Evolutionary conservation across 139 green algal genomes (phyloP).

Genomic region (Pedinophyceae sp.): DNA sequence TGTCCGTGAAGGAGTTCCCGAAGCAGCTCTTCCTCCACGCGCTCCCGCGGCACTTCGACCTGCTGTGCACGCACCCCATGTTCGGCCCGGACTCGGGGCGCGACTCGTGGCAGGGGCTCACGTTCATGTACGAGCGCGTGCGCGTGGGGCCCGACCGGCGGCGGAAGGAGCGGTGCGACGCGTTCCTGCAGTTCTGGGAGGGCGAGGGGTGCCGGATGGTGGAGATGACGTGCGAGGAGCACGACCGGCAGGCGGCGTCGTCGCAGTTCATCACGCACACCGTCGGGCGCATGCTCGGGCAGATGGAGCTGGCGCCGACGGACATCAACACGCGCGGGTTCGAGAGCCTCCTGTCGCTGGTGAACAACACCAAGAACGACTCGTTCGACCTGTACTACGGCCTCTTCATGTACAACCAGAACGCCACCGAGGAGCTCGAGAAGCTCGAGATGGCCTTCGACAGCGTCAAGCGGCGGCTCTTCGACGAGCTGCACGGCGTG

Average conservation of each 20-base stretch:
- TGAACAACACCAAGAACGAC: constrained; percentile 94
- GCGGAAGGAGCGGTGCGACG: constrained; percentile 16
- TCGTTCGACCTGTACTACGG: constrained; percentile 99
- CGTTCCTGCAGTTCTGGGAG: constrained; percentile 39
- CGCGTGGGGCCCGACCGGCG: constrained; percentile 17
- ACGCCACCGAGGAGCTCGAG: constrained; percentile 58
- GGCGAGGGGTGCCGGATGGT: constrained; percentile 88
- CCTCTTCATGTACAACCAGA: constrained; percentile 98
- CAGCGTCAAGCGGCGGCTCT: constrained; percentile 69
- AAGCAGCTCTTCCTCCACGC: constrained; percentile 70
- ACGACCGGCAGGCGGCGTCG: constrained; percentile 78
- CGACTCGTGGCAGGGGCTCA: constrained; percentile 52
- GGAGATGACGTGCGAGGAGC: constrained; percentile 94
- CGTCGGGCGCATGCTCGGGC: constrained; percentile 69
- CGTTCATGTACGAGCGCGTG: constrained; percentile 81
- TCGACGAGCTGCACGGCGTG: constrained; percentile 57
- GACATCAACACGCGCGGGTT: constrained; percentile 91
- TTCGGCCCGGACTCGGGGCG: constrained; percentile 91
- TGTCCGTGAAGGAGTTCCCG: constrained; percentile 96
- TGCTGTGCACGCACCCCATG: constrained; percentile 99
- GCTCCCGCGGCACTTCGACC: constrained; percentile 73
- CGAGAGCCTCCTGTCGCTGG: constrained; percentile 77
- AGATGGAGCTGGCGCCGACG: constrained; percentile 47
- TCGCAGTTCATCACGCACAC: constrained; percentile 99
- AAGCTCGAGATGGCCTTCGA: constrained; percentile 42